Conservation (phyloP, 2,329 filamentous ascomycete genomes). For the Beauveria varroae region DNA sequence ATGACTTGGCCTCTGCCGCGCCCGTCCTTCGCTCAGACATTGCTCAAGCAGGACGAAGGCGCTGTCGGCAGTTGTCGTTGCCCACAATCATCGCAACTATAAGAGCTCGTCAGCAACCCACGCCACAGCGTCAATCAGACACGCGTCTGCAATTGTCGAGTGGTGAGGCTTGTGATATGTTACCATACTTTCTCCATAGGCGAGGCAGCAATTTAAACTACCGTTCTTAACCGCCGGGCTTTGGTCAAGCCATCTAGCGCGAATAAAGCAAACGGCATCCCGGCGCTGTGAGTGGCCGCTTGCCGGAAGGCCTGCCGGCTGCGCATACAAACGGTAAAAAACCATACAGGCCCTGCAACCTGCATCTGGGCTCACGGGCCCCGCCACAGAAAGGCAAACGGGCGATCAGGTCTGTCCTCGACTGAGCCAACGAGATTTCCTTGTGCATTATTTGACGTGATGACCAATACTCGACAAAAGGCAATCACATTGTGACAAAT, state of each 20-base stretch:
- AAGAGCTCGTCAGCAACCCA: background rate
- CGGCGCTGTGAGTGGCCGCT: background rate
- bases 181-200: background rate
- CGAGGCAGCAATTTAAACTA: background rate
- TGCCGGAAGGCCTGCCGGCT: background rate
- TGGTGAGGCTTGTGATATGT: background rate
- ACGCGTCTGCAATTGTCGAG: background rate
- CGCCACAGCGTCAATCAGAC: background rate
- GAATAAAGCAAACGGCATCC: background rate
- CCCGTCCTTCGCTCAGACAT: background rate
- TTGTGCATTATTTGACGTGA: background rate
- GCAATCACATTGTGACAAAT: background rate
- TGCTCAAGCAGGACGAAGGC: background rate
- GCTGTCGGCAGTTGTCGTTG: background rate
- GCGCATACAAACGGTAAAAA: background rate
- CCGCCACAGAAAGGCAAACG: background rate
- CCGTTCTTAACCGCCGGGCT: background rate
- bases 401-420: background rate
- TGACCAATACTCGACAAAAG: background rate
- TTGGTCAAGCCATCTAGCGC: too few species aligned
- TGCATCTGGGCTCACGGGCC: background rate
- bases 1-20: background rate
- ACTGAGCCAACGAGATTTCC: background rate
- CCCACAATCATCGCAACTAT: background rate
- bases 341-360: slow-evolving; percentile 4